Evolutionary conservation across 1,139 yeast genomes (phyloP).

Genomic region (Saccharomycopsis hybrid): DNA sequence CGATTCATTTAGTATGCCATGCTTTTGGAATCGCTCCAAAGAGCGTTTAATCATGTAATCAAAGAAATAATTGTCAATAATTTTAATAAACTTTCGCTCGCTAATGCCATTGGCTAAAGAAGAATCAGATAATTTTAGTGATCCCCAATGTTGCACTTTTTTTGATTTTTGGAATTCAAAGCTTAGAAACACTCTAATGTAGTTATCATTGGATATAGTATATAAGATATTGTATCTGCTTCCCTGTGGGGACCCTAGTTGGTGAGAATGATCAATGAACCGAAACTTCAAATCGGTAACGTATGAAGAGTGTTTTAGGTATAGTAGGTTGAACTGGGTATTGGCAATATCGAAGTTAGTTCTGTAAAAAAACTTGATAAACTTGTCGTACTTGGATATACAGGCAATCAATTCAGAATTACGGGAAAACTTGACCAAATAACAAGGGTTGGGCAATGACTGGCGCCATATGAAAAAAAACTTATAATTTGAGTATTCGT

Average conservation of each 20-base stretch:
- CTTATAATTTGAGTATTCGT: conserved; percentile 32
- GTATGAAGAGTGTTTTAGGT: conserved; percentile 56
- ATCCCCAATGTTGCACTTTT: conserved; percentile 56
- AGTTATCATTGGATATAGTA: conserved; percentile 50
- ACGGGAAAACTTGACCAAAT: conserved; percentile 48
- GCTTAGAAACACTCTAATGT: conserved; percentile 68
- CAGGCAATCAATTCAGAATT: conserved; percentile 65
- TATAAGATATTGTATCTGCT: conserved; percentile 43
- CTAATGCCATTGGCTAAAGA: conserved; percentile 6
- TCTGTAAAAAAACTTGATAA: conserved; percentile 77
- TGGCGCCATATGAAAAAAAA: conserved; percentile 47
- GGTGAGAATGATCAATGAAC: conserved; percentile 26
- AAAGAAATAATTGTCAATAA: conserved; percentile 54
- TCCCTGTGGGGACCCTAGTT: neutral
- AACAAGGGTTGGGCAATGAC: conserved; percentile 51
- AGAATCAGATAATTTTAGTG: conserved; percentile 37
- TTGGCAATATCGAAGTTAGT: conserved; percentile 60
- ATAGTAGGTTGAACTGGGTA: conserved; percentile 64
- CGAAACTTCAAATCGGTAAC: conserved; percentile 38
- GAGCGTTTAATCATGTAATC: conserved; percentile 34
- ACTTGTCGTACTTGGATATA: conserved; percentile 52
- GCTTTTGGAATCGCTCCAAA: conserved; percentile 22
- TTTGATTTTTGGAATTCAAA: conserved; percentile 54
- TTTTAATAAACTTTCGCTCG: conserved; percentile 35
- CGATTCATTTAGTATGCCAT: no score